phyloP scores from a whole-genome alignment of 1,139 yeast species.

The Kurtzmaniella quercitrusa region DNA sequence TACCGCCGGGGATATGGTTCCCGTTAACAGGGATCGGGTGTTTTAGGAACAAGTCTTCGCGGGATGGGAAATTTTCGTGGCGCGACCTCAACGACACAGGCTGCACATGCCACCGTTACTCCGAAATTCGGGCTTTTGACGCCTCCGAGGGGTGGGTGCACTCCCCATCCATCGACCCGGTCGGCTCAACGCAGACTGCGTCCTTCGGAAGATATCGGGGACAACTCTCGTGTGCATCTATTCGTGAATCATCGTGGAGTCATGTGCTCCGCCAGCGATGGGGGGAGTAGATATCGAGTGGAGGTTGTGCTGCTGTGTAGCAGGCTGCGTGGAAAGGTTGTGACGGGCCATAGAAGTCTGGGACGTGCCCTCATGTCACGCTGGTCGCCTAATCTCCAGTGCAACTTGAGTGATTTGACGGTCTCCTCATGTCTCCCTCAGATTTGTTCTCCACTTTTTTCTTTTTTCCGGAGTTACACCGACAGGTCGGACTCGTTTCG shows the following conservation, averaged over 20 bases:
- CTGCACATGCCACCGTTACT: slow-evolving; percentile 1
- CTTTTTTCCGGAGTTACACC: slow-evolving; percentile 1
- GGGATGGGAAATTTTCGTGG: neutral
- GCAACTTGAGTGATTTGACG: neutral
- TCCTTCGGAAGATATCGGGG: slow-evolving; percentile 3
- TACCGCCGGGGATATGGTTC: slow-evolving; percentile 1
- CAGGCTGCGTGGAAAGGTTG: too few species aligned
- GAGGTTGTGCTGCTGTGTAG: too few species aligned
- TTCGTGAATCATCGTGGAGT: slow-evolving; percentile 2
- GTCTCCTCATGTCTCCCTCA: neutral
- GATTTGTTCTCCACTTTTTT: slow-evolving; percentile 2
- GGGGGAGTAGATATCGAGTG: neutral
- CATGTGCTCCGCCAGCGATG: neutral
- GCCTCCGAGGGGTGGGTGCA: neutral
- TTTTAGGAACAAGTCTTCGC: slow-evolving; percentile 3
- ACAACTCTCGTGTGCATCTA: slow-evolving; percentile 1
- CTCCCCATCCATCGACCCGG: slow-evolving; percentile 3
- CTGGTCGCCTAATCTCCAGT: neutral
- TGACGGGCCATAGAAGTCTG: too few species aligned
- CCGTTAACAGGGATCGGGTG: slow-evolving; percentile 4
- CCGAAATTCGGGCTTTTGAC: slow-evolving; percentile 2
- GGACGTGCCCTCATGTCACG: too few species aligned
- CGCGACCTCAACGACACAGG: neutral
- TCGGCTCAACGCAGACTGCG: slow-evolving; percentile 1
- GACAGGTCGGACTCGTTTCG: slow-evolving; percentile 5